Percentiles rank a stretch among this genome's conserved stretches.
phyloP scores from a whole-genome alignment of 108 stramenopile species.

The Cyclostephanos invisitatus region DNA sequence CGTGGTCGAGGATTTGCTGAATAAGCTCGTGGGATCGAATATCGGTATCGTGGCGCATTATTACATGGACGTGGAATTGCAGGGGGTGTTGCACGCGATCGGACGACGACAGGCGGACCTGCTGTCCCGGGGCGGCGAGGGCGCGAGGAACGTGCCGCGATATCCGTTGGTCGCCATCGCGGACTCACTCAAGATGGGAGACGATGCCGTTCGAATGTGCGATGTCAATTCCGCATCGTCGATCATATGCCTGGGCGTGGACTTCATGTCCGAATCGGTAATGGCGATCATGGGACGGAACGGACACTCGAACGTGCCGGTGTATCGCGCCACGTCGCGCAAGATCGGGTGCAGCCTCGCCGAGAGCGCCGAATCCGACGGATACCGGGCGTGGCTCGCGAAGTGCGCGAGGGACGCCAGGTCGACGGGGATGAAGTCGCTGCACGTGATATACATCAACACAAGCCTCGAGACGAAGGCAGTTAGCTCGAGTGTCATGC shows the following conservation, averaged over 20 bases:
- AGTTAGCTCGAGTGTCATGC: constrained; percentile 68
- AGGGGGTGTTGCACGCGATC: constrained; percentile 83
- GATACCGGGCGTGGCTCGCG: constrained; percentile 84
- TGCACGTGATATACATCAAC: constrained; percentile 97
- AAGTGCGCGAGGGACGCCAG: constrained; percentile 33
- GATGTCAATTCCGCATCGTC: constrained; percentile 39
- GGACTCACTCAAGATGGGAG: constrained; percentile 95
- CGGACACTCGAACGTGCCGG: constrained; percentile 75
- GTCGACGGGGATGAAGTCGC: constrained; percentile 17
- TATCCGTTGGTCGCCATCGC: constrained; percentile 81
- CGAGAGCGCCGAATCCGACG: constrained; percentile 84
- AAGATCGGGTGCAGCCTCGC: constrained; percentile 91
- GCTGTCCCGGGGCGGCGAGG: constrained; percentile 16
- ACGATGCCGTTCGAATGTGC: constrained; percentile 90
- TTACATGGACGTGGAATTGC: constrained; percentile 98
- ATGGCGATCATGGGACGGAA: constrained; percentile 80
- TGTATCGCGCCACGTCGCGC: constrained; percentile 75
- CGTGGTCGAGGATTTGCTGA: constrained; percentile 59
- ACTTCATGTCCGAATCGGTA: constrained; percentile 95
- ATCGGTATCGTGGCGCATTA: constrained; percentile 95
- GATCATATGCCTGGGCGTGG: constrained; percentile 91
- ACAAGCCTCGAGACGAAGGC: constrained; percentile 95
- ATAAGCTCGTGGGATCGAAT: constrained; percentile 59
- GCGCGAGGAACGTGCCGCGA: constrained; percentile 1
- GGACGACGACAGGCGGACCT: constrained; percentile 39